Base-by-base conservation (phyloP, 768 basidiomycete genomes). In the Mycena epipterygia region DNA sequence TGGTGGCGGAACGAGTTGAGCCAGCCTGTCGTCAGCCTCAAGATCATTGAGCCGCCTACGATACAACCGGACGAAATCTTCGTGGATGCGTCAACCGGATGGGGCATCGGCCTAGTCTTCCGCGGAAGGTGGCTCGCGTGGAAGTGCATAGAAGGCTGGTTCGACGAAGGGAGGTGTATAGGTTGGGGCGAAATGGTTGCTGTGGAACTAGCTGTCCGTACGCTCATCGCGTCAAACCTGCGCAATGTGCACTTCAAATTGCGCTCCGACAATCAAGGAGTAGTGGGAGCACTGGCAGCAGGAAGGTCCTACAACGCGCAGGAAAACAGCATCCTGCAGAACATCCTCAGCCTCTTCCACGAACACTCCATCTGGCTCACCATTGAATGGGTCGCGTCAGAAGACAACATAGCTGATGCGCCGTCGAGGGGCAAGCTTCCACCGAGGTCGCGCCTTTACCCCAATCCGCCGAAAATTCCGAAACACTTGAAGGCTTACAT, bases 181-280 rank as follows among this genome's bases (percentile, higher is more conserved):
- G 80, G 81, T 5, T 87, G 86, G 85, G 83, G 81, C 0, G 86
- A 87, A 73, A 81, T 86, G 76, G 79, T 83, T 0, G 85, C 83
- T 0, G 76, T 86, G 0, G 85, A 87, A 58, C 74, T 87, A 0
- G 85, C 83, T 0, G 33, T 87, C 0, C 78, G 76, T 1, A 76
- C 44, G n/a, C n/a, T n/a, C n/a, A n/a, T n/a, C n/a, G n/a, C n/a
- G 71, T 76, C 35, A 57, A 68, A 78, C 7, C n/a, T n/a, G n/a
- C n/a, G n/a, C n/a, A n/a, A n/a, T n/a, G 73, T 68, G 5, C 78
- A 77, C 25, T 49, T 85, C 5, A 48, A 67, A 0, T 59, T 88
- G 1, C 77, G 78, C 11, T 86, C 84, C 0, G 85, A 88, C 69
- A 87, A 88, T 64, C 37, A 72, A 9, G 83, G 83, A 0, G 83